Base-by-base conservation (phyloP, 2,329 filamentous ascomycete species). In the Cladosporium velox region DNA sequence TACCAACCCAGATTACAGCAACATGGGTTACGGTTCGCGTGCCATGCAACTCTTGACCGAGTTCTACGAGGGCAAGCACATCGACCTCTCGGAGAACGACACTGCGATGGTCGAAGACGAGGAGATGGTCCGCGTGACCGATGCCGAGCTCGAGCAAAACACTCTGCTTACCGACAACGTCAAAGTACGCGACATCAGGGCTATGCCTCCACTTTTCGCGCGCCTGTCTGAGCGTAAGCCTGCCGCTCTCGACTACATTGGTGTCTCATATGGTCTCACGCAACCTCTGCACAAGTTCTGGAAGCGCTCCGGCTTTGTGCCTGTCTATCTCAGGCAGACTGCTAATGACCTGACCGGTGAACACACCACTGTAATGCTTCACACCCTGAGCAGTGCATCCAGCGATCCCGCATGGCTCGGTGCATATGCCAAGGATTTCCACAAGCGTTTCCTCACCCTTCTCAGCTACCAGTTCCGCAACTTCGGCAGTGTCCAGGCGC, bases 281-380 rank as follows among this genome's bases (percentile, higher is more conserved):
- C 85, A 89, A 47, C 85, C 87, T 15, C 87, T 99, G 15, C 95
- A 97, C 81, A 96, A 92, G 75, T 99, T 99, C 84, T 99, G 95
- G 95, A 97, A 97, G 80, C 90, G 91, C 41, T 87, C 90, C 18
- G 84, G 84, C 0, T 99, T 97, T 77, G 87, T 89, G 2, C 95
- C 95, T 0, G 92, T 99, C 0, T 99, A 99, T 74, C 85, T 99
- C 15, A 87, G 95, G 38, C 95, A 99, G 81, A 99, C 96, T 2
- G 85, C 95, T 61, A 99, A 98, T 76, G 95, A 98, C 66, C 84
- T 99, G 55, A 99, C 96, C 0, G 95, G 95, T 65, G 95, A 99
- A 79, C 95, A 99, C 77, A 97, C 95, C 0, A 97, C 93, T 76
- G 94, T 99, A 32, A 99, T 99, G 96, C 85, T 99, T 59, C 88